Evolutionary conservation across 192 early-diverging fungal genomes (phyloP), one percentile per base, ranked within the genome.

Genomic region (Mortierella claussenii): DNA sequence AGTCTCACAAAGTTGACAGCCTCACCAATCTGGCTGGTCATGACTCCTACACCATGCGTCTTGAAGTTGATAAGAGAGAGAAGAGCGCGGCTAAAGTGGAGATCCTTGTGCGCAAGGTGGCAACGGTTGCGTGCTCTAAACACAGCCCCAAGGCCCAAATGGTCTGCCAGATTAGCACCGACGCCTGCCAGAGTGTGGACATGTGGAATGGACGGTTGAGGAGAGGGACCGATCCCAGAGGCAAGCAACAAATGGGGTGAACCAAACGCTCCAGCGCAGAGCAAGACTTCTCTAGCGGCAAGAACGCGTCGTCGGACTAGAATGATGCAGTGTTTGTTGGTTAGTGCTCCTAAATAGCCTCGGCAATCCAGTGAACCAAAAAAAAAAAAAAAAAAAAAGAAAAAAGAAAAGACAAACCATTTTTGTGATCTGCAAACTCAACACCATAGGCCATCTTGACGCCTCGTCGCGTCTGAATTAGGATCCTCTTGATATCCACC

Each of bases 241-340:
- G 68, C 61, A 3, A 80, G 56, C 6, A 84, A 51, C 4, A 83
- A 12, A 11, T 69, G 60, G 13, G 81, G 82, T 0, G 81, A 78
- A 12, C 74, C 68, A 48, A 82, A 60, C 0, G 82, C 62, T 4
- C 82, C 81, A 43, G 55, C 81, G 23, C 80, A 80, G 30, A 84
- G 73, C 28, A 84, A 36, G 47, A 83, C 69, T 37, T 85, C 83
- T 46, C 70, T 55, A 3, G 32, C 48, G 4, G 56, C 61, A 46
- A 62, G 33, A 27, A 73, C 55, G n/a, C 50, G 36, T 47, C 50
- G 51, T n/a, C 17, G 33, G 21, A 56, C 68, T 70, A 44, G 24
- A 20, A n/a, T n/a, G n/a, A n/a, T n/a, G n/a, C n/a, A n/a, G n/a
- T n/a, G n/a, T n/a, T n/a, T n/a, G n/a, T n/a, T n/a, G n/a, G n/a